Evolutionary conservation across 805 yeast species (phyloP), one percentile per base, ranked within the genome.

Genomic region (Candida broadrunensis): DNA sequence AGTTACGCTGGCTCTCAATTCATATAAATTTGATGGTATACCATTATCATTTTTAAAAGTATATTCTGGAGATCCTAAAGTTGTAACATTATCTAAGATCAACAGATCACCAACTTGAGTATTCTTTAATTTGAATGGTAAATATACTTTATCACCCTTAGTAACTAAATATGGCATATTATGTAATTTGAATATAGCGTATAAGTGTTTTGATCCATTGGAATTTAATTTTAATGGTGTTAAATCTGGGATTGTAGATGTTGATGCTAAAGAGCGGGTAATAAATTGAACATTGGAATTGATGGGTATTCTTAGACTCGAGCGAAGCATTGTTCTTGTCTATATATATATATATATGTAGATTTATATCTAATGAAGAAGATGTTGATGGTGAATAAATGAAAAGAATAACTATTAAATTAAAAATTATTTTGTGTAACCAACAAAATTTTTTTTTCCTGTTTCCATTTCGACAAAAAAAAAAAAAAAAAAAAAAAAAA

Each of bases 111-210:
- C 99, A 3, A 91, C 82, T 38, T 81, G 73, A 9, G 84, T 93
- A 39, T 80, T 77, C 52, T 81, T 83, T 70, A 93, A 58, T 48
- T 80, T 77, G 63, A 78, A 90, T 2, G 97, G 97, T 30, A 93
- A 63, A 18, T 81, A 75, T 38, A 93, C 77, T 49, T 73, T 77
- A 61, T 93, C 99, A 17, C 99, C 99, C 50, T 83, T 79, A 19
- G 98, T 89, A 14, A 93, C 93, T 46, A 93, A 70, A 56, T 87
- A 89, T 33, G 93, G 88, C 63, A 88, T 81, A 62, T 83, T 80
- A 67, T 88, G 93, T 29, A 93, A 77, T 51, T 79, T 81, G 49
- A 91, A 75, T 7, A 87, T 73, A 35, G 98, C 98, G 58, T 88
- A 93, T 24, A 91, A 64, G 46, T 78, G 78, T 33, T 55, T 48